Conservation (phyloP, 1,139 yeast species). For the Geotrichum klebahnii region DNA sequence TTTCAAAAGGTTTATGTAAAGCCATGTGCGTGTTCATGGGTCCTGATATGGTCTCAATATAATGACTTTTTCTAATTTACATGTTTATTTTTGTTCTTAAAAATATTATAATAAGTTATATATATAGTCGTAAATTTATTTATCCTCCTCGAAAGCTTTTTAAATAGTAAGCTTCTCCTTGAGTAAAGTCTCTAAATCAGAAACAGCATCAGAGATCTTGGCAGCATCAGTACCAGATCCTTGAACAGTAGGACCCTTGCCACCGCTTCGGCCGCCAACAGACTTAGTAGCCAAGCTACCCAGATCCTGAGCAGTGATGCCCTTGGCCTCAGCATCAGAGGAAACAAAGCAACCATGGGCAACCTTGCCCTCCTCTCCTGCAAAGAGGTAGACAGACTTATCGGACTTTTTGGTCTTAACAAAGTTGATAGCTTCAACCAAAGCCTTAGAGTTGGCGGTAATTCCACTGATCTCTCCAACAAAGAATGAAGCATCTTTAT, state of each 20-base stretch:
- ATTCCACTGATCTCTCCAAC: conserved; percentile 61
- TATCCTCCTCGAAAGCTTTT: neutral
- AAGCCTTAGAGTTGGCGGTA: conserved; percentile 85
- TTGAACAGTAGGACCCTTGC: conserved; percentile 93
- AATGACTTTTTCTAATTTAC: neutral
- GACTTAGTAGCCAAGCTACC: conserved; percentile 65
- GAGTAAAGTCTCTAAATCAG: conserved; percentile 58
- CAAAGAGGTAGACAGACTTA: conserved; percentile 75
- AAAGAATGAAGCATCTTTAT: conserved; percentile 49
- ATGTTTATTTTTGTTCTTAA: neutral
- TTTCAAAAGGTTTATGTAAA: conserved; percentile 10
- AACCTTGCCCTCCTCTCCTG: conserved; percentile 73
- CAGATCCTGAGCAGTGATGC: conserved; percentile 69
- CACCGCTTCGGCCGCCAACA: conserved; percentile 98
- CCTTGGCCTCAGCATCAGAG: conserved; percentile 64
- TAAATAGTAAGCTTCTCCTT: conserved; percentile 44
- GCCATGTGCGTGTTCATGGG: conserved; percentile 18
- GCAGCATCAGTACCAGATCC: conserved; percentile 88
- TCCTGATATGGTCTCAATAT: neutral
- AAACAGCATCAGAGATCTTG: conserved; percentile 68
- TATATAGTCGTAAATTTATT: neutral
- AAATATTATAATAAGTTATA: neutral
- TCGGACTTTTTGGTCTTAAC: conserved; percentile 73
- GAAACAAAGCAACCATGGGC: conserved; percentile 94
- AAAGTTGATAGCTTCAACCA: conserved; percentile 84